Evolutionary conservation across 805 yeast species (phyloP).

Genomic region (Kazachstania martiniae): DNA sequence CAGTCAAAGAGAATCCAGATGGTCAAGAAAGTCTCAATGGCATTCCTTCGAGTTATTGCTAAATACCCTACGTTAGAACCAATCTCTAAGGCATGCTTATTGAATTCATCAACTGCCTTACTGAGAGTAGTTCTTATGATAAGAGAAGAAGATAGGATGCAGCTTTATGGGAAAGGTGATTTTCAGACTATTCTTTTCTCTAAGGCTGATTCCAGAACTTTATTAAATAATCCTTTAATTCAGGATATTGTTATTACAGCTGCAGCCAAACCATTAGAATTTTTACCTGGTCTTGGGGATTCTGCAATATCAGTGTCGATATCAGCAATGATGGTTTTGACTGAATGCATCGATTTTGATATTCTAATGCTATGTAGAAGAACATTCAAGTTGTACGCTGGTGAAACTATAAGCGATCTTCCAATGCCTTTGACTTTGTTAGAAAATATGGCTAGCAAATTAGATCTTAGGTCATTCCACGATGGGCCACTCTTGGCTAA

Average conservation of each 20-base stretch:
- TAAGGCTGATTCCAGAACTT: constrained; percentile 40
- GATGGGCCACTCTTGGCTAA: constrained; percentile 26
- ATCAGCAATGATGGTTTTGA: constrained; percentile 30
- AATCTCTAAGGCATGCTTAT: constrained; percentile 25
- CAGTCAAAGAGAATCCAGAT: constrained; percentile 42
- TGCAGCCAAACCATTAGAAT: constrained; percentile 21
- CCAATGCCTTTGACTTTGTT: constrained; percentile 26
- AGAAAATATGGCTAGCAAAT: constrained; percentile 17
- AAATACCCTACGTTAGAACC: constrained; percentile 16
- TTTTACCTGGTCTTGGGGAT: constrained; percentile 22
- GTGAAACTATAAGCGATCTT: constrained; percentile 19
- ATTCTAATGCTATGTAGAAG: constrained; percentile 33
- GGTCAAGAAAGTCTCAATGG: constrained; percentile 40
- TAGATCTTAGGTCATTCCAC: constrained; percentile 20
- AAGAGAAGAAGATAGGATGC: constrained; percentile 20
- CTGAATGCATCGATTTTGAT: constrained; percentile 37
- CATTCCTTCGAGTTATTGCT: constrained; percentile 33
- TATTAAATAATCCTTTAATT: constrained; percentile 29
- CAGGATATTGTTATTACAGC: constrained; percentile 26
- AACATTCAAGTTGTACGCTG: constrained; percentile 28
- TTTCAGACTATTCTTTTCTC: constrained; percentile 32
- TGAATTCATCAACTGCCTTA: constrained; percentile 29
- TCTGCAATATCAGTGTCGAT: constrained; percentile 26
- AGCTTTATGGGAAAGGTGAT: constrained; percentile 20
- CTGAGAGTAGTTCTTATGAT: constrained; percentile 23